Conservation (phyloP, 208 protist species). For the Tritrichomonas foetus region DNA sequence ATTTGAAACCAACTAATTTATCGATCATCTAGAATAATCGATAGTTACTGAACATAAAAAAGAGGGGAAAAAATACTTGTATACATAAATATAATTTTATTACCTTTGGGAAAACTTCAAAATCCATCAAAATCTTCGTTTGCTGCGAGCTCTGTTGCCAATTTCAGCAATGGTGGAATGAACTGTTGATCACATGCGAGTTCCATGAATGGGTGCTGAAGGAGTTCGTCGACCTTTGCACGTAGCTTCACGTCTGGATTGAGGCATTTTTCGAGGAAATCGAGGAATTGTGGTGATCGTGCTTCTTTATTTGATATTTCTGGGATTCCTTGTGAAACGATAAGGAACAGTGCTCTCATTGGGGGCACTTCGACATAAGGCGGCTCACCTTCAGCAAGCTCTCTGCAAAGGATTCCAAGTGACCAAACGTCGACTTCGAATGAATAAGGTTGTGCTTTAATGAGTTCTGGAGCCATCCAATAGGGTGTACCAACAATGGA, state of each 20-base stretch:
- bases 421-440: not conserved
- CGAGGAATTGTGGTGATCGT: conserved; percentile 51
- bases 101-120: no score
- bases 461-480: conserved; percentile 44
- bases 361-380: not conserved
- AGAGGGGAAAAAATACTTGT: no score
- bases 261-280: conserved; percentile 56
- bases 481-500: conserved; percentile 9
- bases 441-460: conserved; percentile 25
- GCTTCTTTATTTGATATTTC: conserved; percentile 44
- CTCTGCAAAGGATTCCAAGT: not conserved
- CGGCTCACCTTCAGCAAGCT: not conserved
- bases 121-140: not conserved
- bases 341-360: conserved; percentile 52
- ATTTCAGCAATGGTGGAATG: not conserved
- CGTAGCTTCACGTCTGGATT: conserved; percentile 49
- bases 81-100: no score
- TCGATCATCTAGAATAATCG: no score
- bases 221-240: conserved; percentile 40
- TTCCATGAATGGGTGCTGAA: conserved; percentile 52
- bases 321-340: conserved; percentile 49
- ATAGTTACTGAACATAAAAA: no score
- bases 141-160: not conserved
- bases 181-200: not conserved
- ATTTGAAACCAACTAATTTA: no score